These are phyloP conservation scores for Hymenochaete sp. DNA, from an alignment of 1,284 basidiomycete genomes.

Conservation along the genomic window DNA sequence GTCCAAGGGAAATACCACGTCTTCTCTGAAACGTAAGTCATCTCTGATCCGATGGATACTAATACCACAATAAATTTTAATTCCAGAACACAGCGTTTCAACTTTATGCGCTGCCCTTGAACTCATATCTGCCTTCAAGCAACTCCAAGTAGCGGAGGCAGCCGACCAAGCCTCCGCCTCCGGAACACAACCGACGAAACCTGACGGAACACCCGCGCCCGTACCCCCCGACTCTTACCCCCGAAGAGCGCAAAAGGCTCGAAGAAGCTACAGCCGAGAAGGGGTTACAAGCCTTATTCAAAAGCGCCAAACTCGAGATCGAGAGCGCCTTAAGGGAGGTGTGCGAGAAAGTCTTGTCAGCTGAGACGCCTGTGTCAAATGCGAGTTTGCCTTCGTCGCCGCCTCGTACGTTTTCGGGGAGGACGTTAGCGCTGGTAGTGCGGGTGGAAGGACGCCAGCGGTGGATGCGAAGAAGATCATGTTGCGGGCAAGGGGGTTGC, in stretches of 20 bases:
- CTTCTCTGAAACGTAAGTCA: slow-evolving; percentile 81
- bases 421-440: too few relatives aligned
- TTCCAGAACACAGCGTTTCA: slow-evolving; percentile 53
- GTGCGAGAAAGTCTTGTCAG: slow-evolving; percentile 78
- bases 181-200: too few relatives aligned
- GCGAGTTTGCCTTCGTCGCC: too few relatives aligned
- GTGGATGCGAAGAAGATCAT: slow-evolving; percentile 54
- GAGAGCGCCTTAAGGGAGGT: slow-evolving; percentile 92
- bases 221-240: slow-evolving; percentile 67
- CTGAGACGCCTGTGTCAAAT: too few relatives aligned
- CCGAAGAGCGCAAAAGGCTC: slow-evolving; percentile 82
- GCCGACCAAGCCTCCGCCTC: too few relatives aligned
- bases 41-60: neutral
- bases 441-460: too few relatives aligned
- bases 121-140: slow-evolving; percentile 92
- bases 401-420: too few relatives aligned
- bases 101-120: slow-evolving; percentile 85
- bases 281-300: slow-evolving; percentile 87
- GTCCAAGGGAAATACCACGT: slow-evolving; percentile 92
- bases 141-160: slow-evolving; percentile 87
- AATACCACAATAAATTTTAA: slow-evolving; percentile 1
- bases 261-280: slow-evolving; percentile 98
- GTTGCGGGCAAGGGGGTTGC: slow-evolving; percentile 74
- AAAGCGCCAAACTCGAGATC: slow-evolving; percentile 93
- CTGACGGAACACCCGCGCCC: too few relatives aligned